Conservation (phyloP, 2,329 filamentous ascomycete species). For the Fusarium equiseti region DNA sequence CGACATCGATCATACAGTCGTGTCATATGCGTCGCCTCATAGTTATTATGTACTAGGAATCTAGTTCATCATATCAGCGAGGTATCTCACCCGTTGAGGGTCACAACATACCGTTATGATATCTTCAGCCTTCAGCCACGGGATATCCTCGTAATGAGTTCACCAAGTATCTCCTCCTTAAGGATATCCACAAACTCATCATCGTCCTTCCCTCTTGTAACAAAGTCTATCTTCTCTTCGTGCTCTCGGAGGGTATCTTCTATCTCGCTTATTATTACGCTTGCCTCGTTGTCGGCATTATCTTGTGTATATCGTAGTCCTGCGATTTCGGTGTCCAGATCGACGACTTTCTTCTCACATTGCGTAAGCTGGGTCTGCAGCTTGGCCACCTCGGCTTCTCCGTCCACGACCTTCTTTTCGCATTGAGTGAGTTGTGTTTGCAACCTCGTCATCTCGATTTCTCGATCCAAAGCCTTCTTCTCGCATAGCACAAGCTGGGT, state of each 20-base stretch:
- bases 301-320: neutral
- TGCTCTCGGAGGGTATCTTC: neutral
- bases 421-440: neutral
- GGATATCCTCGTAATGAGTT: neutral
- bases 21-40: fast-evolving
- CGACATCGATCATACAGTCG: fast-evolving
- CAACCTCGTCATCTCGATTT: neutral
- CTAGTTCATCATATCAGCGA: neutral
- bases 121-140: neutral
- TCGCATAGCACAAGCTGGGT: neutral
- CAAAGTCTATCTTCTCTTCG: neutral
- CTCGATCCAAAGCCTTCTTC: neutral
- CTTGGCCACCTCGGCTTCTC: neutral
- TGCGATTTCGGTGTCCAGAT: neutral
- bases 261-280: neutral
- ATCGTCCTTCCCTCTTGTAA: neutral
- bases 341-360: neutral
- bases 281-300: neutral
- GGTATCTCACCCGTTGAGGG: fast-evolving
- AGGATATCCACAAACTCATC: neutral
- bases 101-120: fast-evolving
- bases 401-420: neutral
- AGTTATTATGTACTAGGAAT: fast-evolving
- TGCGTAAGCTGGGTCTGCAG: neutral
- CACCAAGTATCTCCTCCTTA: neutral